These are phyloP conservation scores for Rosa rugosa DNA, from an alignment of 306 rosid genomes.

Conservation along the genomic window DNA sequence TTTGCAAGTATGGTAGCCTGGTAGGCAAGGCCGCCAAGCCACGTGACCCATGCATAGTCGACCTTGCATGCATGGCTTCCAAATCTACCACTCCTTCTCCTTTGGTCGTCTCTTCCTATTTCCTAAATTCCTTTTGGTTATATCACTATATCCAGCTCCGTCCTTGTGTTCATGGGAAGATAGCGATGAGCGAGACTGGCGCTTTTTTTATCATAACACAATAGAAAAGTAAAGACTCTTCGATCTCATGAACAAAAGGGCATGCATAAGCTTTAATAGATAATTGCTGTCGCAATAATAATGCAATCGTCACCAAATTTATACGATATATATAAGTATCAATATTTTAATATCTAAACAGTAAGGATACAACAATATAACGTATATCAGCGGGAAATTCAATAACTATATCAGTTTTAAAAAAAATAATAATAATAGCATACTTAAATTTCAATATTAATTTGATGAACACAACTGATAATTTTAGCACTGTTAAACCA, in stretches of 20 bases:
- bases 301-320: too few relatives aligned
- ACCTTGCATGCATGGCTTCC: constrained; percentile 2
- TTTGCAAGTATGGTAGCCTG: not conserved
- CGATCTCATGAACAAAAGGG: too few relatives aligned
- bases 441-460: too few relatives aligned
- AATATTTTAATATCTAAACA: too few relatives aligned
- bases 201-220: not conserved
- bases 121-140: not conserved
- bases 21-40: not conserved
- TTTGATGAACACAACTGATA: not conserved
- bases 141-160: not conserved
- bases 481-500: not conserved
- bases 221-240: not conserved
- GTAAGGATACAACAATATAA: too few relatives aligned
- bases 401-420: too few relatives aligned
- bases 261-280: too few relatives aligned
- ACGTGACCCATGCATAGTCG: not conserved
- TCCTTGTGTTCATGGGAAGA: not conserved
- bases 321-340: too few relatives aligned
- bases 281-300: too few relatives aligned
- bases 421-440: too few relatives aligned
- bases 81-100: constrained; percentile 10
- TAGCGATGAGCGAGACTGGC: not conserved
- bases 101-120: not conserved
- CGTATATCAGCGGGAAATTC: too few relatives aligned